Evolutionary conservation across 2,329 filamentous ascomycete genomes (phyloP).

Genomic region (Microdochium paspali): DNA sequence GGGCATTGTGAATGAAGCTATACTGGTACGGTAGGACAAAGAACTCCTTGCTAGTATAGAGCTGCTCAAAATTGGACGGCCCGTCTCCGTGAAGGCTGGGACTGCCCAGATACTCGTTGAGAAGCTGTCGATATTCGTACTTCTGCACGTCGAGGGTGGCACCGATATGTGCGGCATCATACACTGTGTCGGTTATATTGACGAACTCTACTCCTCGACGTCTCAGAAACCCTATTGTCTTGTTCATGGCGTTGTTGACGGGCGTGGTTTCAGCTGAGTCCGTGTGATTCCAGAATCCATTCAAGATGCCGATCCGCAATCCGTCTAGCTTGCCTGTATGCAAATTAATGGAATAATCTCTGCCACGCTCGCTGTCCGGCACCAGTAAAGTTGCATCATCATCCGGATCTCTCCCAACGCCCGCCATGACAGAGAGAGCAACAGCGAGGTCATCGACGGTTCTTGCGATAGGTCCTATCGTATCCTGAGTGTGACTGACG

Average conservation of each 20-base stretch:
- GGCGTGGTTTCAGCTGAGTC: slow-evolving; percentile 41
- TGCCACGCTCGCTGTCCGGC: slow-evolving; percentile 26
- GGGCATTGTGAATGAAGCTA: slow-evolving; percentile 38
- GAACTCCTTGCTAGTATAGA: slow-evolving; percentile 42
- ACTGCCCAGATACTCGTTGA: slow-evolving; percentile 45
- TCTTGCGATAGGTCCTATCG: slow-evolving; percentile 43
- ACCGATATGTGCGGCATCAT: slow-evolving; percentile 40
- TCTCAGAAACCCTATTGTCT: slow-evolving; percentile 33
- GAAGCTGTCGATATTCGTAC: slow-evolving; percentile 46
- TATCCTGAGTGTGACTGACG: slow-evolving; percentile 47
- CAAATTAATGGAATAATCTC: slow-evolving; percentile 36
- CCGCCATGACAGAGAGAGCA: slow-evolving; percentile 41
- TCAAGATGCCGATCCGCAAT: slow-evolving; percentile 20
- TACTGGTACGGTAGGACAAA: slow-evolving; percentile 52
- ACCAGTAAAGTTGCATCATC: slow-evolving; percentile 43
- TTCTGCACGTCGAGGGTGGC: slow-evolving; percentile 46
- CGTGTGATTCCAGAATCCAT: slow-evolving; percentile 49
- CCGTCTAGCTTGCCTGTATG: slow-evolving; percentile 13
- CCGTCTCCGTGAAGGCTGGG: slow-evolving; percentile 28
- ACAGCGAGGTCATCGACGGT: slow-evolving; percentile 38
- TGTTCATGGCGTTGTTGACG: slow-evolving; percentile 43
- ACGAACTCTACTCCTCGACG: slow-evolving; percentile 38
- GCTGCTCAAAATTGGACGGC: slow-evolving; percentile 33
- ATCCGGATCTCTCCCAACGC: slow-evolving; percentile 35
- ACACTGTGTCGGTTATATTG: slow-evolving; percentile 35